A percentile compares a stretch with the other conserved stretches of the same genome.
Conservation (phyloP, 2,329 filamentous ascomycete species). For the Colletotrichum brevisporum region DNA sequence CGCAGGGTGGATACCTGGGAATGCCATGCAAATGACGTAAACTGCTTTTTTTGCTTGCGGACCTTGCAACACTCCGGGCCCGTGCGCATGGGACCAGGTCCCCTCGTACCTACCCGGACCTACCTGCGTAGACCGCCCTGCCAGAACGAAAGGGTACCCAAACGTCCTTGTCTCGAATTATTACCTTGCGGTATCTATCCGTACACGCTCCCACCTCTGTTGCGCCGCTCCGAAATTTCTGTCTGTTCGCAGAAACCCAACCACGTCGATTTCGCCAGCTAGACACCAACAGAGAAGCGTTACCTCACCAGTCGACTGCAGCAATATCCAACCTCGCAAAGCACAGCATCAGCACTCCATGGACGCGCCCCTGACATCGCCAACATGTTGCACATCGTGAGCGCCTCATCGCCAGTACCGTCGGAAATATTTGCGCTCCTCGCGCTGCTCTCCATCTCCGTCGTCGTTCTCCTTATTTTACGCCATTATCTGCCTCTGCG, state of each 20-base stretch:
- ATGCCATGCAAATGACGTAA: slow-evolving; percentile 35
- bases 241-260: slow-evolving; percentile 8
- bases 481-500: slow-evolving; percentile 93
- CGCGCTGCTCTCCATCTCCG: slow-evolving; percentile 80
- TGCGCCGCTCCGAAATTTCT: slow-evolving; percentile 6
- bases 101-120: not conserved
- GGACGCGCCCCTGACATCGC: slow-evolving; percentile 29
- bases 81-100: slow-evolving; percentile 37
- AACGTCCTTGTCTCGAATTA: not conserved
- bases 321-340: not conserved
- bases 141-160: slow-evolving; percentile 4
- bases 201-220: not conserved
- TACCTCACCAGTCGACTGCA: not conserved
- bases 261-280: slow-evolving; percentile 8
- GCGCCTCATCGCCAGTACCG: slow-evolving; percentile 75
- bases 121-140: too few species aligned
- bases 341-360: slow-evolving; percentile 28
- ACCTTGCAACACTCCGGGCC: slow-evolving; percentile 35
- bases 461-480: slow-evolving; percentile 85
- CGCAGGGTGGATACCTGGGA: slow-evolving; percentile 14
- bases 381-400: slow-evolving; percentile 66
- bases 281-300: not conserved
- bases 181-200: too few species aligned
- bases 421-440: slow-evolving; percentile 84
- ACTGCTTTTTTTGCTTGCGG: slow-evolving; percentile 26